Base-by-base conservation (phyloP, 805 yeast genomes). In the Nakazawaea holstii region DNA sequence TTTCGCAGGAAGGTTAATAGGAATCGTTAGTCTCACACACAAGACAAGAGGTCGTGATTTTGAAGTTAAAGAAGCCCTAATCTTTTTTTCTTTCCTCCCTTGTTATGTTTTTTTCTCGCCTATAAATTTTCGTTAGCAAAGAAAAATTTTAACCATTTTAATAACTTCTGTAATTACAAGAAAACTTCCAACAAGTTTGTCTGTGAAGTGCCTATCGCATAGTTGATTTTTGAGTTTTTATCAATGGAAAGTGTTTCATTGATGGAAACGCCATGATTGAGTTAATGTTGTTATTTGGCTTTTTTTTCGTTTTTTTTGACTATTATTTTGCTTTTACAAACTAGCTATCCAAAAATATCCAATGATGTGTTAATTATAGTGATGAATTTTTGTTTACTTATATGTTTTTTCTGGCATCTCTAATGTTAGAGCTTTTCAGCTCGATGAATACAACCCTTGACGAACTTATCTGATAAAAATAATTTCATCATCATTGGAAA, bases 381-480 rank as follows among this genome's bases (percentile, higher is more conserved):
- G 64, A 59, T 59, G 65, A 63, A 53, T 57, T 37, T 42, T 46
- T 49, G 50, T 47, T 43, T 49, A 35, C 36, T 48, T 44, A 48
- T 67, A 68, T 70, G 76, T 82, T 80, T 81, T 83, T 84, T 84
- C 91, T 84, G 91, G 91, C 91, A 84, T 84, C 91, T 84, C 90
- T 84, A 84, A 83, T 84, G 87, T 82, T 84, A 84, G 90, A 72
- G 78, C 80, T 75, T 70, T 67, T 69, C 74, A 72, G 82, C 76
- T 81, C 90, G 75, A 82, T 84, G 91, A 84, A 76, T 84, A 75
- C 80, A 82, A 80, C 76, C 69, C 59, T 77, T 80, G 85, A 80
- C 85, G 68, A 70, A 47, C 49, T 59, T 69, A 75, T 79, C 86
- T 79, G 86, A 81, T 67, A 54, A n/a, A 10, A 17, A 35, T 35